Evolutionary conservation across 306 rosid species (phyloP).

Genomic region (Senna tora): DNA sequence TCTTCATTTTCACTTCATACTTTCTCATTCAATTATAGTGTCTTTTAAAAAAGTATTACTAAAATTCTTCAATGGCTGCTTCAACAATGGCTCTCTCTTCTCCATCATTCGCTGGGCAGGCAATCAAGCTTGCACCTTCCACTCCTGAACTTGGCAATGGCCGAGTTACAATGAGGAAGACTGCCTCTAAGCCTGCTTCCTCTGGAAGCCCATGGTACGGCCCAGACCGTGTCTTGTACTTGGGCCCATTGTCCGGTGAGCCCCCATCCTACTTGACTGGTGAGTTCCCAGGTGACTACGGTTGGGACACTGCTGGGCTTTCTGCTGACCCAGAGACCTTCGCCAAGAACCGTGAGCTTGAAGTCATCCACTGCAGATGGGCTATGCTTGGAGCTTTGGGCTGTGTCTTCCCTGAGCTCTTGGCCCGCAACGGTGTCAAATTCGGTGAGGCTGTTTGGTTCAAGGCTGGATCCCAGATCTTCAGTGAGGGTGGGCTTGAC

Average conservation of each 20-base stretch:
- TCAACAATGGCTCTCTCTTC: constrained; percentile 87
- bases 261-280: constrained; percentile 74
- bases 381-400: constrained; percentile 96
- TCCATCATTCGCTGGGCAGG: constrained; percentile 71
- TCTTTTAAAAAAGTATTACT: background rate
- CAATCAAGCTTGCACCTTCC: constrained; percentile 59
- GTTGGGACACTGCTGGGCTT: constrained; percentile 94
- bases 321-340: constrained; percentile 93
- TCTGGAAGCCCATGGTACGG: constrained; percentile 89
- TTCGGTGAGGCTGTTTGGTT: constrained; percentile 95
- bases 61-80: constrained; percentile 59
- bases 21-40: background rate
- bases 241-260: constrained; percentile 92
- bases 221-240: constrained; percentile 91
- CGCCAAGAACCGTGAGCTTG: constrained; percentile 76
- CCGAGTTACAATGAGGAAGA: constrained; percentile 67
- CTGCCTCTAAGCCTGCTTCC: constrained; percentile 39
- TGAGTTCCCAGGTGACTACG: constrained; percentile 87
- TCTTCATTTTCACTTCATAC: background rate
- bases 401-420: constrained; percentile 81
- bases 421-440: constrained; percentile 83
- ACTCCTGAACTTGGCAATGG: constrained; percentile 43
- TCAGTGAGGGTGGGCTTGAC: constrained; percentile 93
- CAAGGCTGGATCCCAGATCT: constrained; percentile 91
- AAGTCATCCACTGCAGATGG: constrained; percentile 85